A percentile compares a stretch with the other conserved stretches of the same genome.
Evolutionary conservation across 2,329 filamentous ascomycete genomes (phyloP).

Genomic region (Metarhizium humberi): DNA sequence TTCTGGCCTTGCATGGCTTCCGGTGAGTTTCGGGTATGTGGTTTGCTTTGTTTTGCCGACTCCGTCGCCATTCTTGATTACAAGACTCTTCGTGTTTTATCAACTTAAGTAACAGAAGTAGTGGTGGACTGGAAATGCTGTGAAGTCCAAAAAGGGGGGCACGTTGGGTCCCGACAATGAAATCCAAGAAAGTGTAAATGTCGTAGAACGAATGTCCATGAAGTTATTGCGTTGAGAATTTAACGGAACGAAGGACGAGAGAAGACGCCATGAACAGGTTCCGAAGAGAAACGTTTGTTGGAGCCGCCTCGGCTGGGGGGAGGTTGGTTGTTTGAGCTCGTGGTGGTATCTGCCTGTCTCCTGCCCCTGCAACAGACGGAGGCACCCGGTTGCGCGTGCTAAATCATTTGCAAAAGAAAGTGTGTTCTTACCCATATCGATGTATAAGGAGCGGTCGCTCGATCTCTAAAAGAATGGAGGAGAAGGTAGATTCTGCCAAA

Average conservation of each 20-base stretch:
- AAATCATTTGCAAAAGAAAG: slow-evolving; percentile 16
- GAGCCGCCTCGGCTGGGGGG: slow-evolving; percentile 3
- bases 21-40: slow-evolving; percentile 39
- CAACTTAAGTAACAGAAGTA: slow-evolving; percentile 2
- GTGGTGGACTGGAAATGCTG: slow-evolving; percentile 16
- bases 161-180: neutral
- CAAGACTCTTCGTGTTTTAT: neutral
- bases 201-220: slow-evolving; percentile 26
- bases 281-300: slow-evolving; percentile 2
- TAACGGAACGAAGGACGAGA: neutral
- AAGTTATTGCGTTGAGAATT: slow-evolving; percentile 17
- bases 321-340: slow-evolving; percentile 11
- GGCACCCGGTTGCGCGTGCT: neutral
- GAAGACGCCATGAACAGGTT: slow-evolving; percentile 9
- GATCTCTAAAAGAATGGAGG: slow-evolving; percentile 14
- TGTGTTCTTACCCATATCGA: slow-evolving; percentile 32
- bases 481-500: slow-evolving; percentile 11
- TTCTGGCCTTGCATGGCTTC: slow-evolving; percentile 21
- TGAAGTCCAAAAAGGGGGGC: slow-evolving; percentile 21
- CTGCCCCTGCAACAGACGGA: slow-evolving; percentile 9
- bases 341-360: slow-evolving; percentile 14
- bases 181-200: slow-evolving; percentile 40
- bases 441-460: slow-evolving; percentile 28
- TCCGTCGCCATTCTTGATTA: slow-evolving; percentile 28
- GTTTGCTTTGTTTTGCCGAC: slow-evolving; percentile 32